These are phyloP conservation scores for Zymoseptoria ardabiliae DNA, from an alignment of 2,329 filamentous ascomycete genomes.

Conservation along the genomic window DNA sequence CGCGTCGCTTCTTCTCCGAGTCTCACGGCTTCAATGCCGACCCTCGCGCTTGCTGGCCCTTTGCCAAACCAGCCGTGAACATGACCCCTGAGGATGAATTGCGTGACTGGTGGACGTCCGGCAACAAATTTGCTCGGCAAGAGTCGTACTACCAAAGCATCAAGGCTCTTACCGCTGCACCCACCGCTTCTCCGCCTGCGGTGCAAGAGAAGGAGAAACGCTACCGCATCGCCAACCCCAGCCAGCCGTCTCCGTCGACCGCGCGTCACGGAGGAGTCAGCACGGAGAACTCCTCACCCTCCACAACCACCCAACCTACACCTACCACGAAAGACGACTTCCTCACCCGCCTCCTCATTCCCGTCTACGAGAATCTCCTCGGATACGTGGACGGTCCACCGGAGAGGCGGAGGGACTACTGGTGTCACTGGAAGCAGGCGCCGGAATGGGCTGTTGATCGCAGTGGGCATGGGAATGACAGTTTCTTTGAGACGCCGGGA, in stretches of 20 bases:
- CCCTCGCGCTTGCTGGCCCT: neutral
- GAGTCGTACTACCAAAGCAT: conserved; percentile 24
- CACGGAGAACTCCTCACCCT: neutral
- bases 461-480: conserved; percentile 31
- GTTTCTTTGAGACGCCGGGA: conserved; percentile 31
- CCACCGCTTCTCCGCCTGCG: neutral
- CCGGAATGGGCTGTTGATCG: conserved; percentile 35
- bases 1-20: neutral
- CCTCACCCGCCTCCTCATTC: conserved; percentile 34
- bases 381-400: conserved; percentile 34
- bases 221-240: conserved; percentile 6
- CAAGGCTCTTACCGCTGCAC: conserved; percentile 6
- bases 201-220: neutral
- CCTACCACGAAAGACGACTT: conserved; percentile 8
- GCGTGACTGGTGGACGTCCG: conserved; percentile 34
- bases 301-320: neutral
- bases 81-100: conserved; percentile 31
- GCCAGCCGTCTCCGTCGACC: neutral
- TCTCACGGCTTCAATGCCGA: neutral
- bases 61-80: neutral
- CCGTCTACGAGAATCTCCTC: conserved; percentile 36
- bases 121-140: conserved; percentile 27
- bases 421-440: conserved; percentile 33
- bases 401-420: conserved; percentile 32
- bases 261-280: neutral